Evolutionary conservation across 306 rosid species (phyloP).

Genomic region (Luffa aegyptiaca): DNA sequence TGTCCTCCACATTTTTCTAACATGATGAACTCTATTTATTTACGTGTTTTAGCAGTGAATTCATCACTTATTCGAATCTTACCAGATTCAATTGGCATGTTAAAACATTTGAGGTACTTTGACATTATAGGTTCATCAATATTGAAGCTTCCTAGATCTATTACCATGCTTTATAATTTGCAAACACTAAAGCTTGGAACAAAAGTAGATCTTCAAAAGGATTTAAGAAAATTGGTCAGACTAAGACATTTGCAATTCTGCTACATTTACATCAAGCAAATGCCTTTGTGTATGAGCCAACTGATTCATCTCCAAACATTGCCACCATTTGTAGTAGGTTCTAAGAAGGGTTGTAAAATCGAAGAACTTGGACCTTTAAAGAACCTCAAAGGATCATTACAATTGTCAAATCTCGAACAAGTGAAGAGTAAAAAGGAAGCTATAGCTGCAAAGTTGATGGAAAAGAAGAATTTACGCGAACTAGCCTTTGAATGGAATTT

Average conservation of each 20-base stretch:
- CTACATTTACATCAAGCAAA: neutral
- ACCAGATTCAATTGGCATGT: neutral
- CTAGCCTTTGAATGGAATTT: neutral
- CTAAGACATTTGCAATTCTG: neutral
- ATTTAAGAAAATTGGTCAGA: neutral
- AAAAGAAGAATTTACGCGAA: neutral
- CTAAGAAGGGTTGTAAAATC: neutral
- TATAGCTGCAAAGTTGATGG: neutral
- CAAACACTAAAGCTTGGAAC: neutral
- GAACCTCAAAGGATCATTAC: neutral
- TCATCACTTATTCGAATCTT: neutral
- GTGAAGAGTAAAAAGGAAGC: neutral
- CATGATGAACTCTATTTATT: no score
- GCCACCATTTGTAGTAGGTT: neutral
- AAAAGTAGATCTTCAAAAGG: neutral
- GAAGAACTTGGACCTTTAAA: neutral
- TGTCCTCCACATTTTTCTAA: no score
- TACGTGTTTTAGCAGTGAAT: neutral
- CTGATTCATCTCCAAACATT: neutral
- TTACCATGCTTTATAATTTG: neutral
- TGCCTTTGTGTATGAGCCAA: neutral
- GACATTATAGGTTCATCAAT: neutral
- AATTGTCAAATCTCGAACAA: neutral
- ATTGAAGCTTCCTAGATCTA: neutral
- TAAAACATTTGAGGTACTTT: conserved; percentile 5